Evolutionary conservation across 768 basidiomycete genomes (phyloP).

Genomic region (Mycena galopus): DNA sequence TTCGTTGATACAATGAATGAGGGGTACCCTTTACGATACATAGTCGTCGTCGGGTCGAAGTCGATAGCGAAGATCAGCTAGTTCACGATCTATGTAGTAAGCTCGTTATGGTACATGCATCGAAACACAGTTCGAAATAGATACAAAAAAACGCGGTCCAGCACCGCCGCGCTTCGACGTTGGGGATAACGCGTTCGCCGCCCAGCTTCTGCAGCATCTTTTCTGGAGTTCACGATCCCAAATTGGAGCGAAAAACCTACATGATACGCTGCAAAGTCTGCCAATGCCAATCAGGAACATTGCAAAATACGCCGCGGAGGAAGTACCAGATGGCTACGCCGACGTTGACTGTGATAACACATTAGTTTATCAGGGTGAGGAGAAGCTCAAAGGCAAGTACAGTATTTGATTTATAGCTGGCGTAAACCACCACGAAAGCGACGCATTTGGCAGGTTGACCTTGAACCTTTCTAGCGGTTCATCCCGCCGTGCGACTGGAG

Average conservation of each 20-base stretch:
- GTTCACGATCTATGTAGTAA: not conserved
- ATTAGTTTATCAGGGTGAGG: not conserved
- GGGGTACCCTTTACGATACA: constrained; percentile 57
- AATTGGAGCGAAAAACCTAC: constrained; percentile 45
- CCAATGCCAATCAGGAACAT: constrained; percentile 69
- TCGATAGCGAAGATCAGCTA: constrained; percentile 49
- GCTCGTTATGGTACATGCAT: constrained; percentile 61
- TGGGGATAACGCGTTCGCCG: constrained; percentile 69
- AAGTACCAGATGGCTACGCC: constrained; percentile 70
- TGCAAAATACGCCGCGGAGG: constrained; percentile 69
- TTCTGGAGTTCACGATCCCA: not conserved
- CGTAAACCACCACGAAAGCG: constrained; percentile 65
- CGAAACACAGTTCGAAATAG: constrained; percentile 69
- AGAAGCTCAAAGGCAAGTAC: not conserved
- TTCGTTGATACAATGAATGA: not conserved
- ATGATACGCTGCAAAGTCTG: constrained; percentile 67
- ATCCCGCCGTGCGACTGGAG: constrained; percentile 71
- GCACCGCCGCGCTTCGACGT: constrained; percentile 73
- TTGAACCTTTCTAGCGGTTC: constrained; percentile 69
- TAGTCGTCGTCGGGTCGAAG: constrained; percentile 65
- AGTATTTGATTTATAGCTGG: constrained; percentile 58
- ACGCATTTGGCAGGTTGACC: constrained; percentile 64
- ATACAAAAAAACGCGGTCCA: constrained; percentile 71
- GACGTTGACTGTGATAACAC: constrained; percentile 61
- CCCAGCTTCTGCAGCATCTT: constrained; percentile 63